These are phyloP conservation scores for Hansenula sp. DNA, from an alignment of 1,139 yeast species.

Conservation along the genomic window DNA sequence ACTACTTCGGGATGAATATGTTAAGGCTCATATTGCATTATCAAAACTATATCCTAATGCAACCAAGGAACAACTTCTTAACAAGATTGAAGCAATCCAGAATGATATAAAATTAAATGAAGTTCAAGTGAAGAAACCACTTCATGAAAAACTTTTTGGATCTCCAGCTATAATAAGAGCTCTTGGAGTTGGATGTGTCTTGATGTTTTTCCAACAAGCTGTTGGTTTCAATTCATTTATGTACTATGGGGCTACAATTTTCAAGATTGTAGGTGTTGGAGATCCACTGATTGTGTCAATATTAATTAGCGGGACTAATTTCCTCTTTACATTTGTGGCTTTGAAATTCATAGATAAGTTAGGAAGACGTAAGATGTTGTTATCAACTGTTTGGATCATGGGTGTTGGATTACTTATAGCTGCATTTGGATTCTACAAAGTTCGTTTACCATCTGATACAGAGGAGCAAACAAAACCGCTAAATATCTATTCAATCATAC, in stretches of 20 bases:
- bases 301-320: slow-evolving; percentile 62
- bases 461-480: neutral
- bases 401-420: slow-evolving; percentile 27
- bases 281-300: slow-evolving; percentile 64
- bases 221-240: slow-evolving; percentile 76
- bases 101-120: slow-evolving; percentile 20
- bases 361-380: slow-evolving; percentile 59
- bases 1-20: slow-evolving; percentile 33
- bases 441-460: slow-evolving; percentile 4
- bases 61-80: slow-evolving; percentile 24
- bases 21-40: slow-evolving; percentile 35
- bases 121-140: slow-evolving; percentile 5
- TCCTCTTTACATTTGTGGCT: slow-evolving; percentile 60
- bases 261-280: slow-evolving; percentile 52
- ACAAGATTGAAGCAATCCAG: slow-evolving; percentile 26
- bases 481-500: slow-evolving; percentile 6
- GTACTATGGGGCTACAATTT: slow-evolving; percentile 69
- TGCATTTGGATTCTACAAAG: slow-evolving; percentile 8
- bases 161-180: slow-evolving; percentile 52
- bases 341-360: slow-evolving; percentile 51
- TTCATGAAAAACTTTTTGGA: slow-evolving; percentile 7
- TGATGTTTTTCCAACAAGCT: slow-evolving; percentile 70
- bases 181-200: slow-evolving; percentile 59
- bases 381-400: slow-evolving; percentile 46
- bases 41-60: slow-evolving; percentile 33